These are phyloP conservation scores for Hibiscus tridactylites DNA, from an alignment of 345 rosid genomes.

Conservation along the genomic window DNA sequence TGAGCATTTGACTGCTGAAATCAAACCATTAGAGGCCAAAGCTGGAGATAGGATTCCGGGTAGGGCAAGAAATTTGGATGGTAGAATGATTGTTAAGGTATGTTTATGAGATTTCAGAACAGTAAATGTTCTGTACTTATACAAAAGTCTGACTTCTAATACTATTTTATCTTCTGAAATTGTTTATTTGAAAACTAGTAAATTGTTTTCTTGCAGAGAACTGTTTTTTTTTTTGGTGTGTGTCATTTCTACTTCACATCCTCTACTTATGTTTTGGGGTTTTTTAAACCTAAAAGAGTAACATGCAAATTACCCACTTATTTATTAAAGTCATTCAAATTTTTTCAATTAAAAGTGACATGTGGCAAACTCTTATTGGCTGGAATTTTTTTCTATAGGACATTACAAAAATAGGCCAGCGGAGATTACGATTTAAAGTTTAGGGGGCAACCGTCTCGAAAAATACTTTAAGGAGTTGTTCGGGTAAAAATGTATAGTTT, in stretches of 20 bases:
- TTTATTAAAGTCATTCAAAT: too few species aligned
- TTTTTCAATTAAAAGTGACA: too few species aligned
- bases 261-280: slow-evolving; percentile 5
- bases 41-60: slow-evolving; percentile 87
- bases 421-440: too few species aligned
- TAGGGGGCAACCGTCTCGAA: too few species aligned
- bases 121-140: too few species aligned
- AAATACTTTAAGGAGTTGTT: too few species aligned
- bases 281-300: too few species aligned
- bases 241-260: background rate
- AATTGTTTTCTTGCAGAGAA: slow-evolving; percentile 1
- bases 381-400: too few species aligned
- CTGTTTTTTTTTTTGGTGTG: background rate
- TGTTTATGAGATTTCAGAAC: slow-evolving; percentile 2
- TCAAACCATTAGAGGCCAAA: slow-evolving; percentile 82
- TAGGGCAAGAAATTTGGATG: slow-evolving; percentile 95
- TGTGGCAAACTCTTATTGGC: too few species aligned
- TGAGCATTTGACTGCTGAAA: slow-evolving; percentile 96
- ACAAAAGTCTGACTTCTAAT: slow-evolving; percentile 5
- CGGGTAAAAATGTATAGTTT: too few species aligned
- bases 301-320: too few species aligned
- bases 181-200: background rate
- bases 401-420: too few species aligned
- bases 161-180: slow-evolving; percentile 6
- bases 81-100: slow-evolving; percentile 92